Conservation (phyloP, 305 asterid genomes). For the Fraxinus ornus region DNA sequence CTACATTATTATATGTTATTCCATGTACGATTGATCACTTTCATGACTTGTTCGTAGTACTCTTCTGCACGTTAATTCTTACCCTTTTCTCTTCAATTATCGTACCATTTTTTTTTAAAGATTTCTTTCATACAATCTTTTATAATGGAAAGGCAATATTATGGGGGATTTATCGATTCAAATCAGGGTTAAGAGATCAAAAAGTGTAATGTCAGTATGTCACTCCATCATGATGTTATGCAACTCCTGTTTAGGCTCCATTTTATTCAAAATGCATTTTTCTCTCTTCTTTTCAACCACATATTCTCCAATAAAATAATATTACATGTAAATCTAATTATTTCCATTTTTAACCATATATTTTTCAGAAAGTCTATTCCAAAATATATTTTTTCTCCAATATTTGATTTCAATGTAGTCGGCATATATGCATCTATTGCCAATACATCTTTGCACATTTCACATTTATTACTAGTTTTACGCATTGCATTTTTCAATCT, state of each 20-base stretch:
- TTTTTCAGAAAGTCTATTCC: too few species aligned
- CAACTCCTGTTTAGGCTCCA: too few species aligned
- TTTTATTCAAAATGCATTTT: too few species aligned
- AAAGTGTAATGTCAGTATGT: background rate
- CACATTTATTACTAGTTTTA: background rate
- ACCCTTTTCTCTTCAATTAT: background rate
- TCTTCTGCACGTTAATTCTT: background rate
- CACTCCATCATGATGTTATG: background rate
- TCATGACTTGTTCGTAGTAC: background rate
- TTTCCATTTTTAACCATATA: too few species aligned
- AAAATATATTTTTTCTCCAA: too few species aligned
- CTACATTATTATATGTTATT: background rate
- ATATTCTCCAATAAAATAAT: too few species aligned
- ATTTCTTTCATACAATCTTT: background rate
- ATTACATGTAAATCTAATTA: too few species aligned
- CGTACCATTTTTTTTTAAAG: background rate
- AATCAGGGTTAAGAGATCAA: background rate
- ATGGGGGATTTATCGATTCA: background rate
- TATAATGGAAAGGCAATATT: background rate
- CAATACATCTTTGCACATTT: background rate
- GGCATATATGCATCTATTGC: too few species aligned
- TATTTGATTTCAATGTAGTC: too few species aligned
- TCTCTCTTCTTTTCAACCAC: too few species aligned
- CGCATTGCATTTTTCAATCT: background rate
- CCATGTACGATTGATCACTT: background rate